Base-by-base conservation (phyloP, 495 filamentous ascomycete genomes). In the Penicillium coprophilum region DNA sequence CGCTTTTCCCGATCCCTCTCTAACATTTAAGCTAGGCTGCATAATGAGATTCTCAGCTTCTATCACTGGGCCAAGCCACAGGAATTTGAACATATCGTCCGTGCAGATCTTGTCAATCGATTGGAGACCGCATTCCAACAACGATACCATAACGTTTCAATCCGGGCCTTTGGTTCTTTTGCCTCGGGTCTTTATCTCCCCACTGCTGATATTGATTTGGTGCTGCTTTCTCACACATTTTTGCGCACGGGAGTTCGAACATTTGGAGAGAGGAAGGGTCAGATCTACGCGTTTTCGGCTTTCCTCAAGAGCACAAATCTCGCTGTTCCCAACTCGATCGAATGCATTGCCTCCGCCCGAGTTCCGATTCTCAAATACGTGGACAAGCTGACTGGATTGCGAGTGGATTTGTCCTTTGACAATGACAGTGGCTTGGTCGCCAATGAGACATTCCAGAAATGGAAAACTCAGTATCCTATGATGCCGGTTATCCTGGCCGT, bases 311-410 rank as follows among this genome's bases (percentile, higher is more conserved):
- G 63, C 1, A 50, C 72, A 3, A 71, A 77, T 5, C 68, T 90
- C 19, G 76, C 84, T 4, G 68, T 77, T 3, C 60, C 70, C 4
- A 70, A 78, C 20, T 76, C 82, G 1, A 71, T 89, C 13, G 80
- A 88, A 58, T 72, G 86, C 20, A 89, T 98, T 46, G 46, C 78
- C 0, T 74, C 78, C 53, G 94, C 95, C 11, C 90, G 87, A 65
- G 94, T 98, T 4, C 94, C 94, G 0, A 83, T 98, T n/a, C 76
- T 97, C 66, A 98, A 98, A 64, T 97, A 86, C 60, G 72, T 89
- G 31, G 92, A 97, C 56, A 73, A 68, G 43, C 49, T 76, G 44
- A 96, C 92, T 3, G 81, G 82, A 8, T 75, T 98, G 41, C 86
- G 84, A 39, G 85, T 97, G 20, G 94, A 98, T 66, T 73, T 97